Conservation (phyloP, 2,329 filamentous ascomycete species). For the Beauveria pseudobassiana region DNA sequence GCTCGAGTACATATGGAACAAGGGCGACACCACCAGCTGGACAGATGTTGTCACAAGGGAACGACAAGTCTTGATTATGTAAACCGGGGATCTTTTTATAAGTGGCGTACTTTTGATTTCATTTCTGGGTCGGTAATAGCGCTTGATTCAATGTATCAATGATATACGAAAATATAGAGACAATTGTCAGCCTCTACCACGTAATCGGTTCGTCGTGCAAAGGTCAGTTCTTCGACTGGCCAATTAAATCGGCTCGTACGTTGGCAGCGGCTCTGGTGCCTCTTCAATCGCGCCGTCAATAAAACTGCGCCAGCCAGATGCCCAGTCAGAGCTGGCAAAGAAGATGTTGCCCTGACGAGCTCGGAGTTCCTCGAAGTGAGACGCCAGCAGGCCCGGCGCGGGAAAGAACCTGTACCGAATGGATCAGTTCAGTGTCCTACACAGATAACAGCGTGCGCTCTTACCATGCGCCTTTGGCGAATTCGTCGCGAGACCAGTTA, state of each 20-base stretch:
- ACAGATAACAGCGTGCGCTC: neutral
- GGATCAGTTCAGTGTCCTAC: neutral
- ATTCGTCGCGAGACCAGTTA: constrained; percentile 41
- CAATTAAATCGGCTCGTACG: constrained; percentile 12
- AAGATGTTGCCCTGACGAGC: constrained; percentile 34
- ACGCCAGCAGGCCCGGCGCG: constrained; percentile 27
- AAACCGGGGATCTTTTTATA: neutral
- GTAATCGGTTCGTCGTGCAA: neutral
- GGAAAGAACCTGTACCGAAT: constrained; percentile 25
- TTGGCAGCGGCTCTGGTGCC: constrained; percentile 25
- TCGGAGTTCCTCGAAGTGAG: constrained; percentile 32
- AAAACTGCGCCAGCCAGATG: constrained; percentile 40
- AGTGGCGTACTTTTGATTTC: neutral
- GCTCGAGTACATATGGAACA: constrained; percentile 27
- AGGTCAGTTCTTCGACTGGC: neutral
- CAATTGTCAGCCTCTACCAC: neutral
- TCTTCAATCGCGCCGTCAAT: constrained; percentile 44
- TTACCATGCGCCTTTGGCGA: constrained; percentile 35
- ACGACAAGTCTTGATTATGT: constrained; percentile 24
- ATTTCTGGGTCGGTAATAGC: neutral
- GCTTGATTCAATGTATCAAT: neutral
- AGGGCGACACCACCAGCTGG: constrained; percentile 19
- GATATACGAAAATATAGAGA: neutral
- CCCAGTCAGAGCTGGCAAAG: constrained; percentile 43
- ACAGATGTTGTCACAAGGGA: constrained; percentile 23